phyloP scores from a whole-genome alignment of 192 early-diverging fungal species.

The Coemansia erecta region DNA sequence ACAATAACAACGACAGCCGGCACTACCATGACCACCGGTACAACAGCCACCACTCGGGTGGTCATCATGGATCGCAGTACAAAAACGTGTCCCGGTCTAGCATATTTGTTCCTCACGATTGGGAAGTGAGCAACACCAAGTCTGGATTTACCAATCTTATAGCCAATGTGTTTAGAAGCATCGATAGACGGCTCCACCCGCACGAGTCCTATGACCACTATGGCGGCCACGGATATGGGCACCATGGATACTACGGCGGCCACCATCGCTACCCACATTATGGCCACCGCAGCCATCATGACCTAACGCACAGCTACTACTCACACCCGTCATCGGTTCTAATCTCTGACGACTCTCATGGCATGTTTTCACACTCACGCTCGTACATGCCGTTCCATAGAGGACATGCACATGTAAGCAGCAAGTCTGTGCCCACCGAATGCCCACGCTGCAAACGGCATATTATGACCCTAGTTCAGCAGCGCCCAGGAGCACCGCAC shows the following conservation, averaged over 20 bases:
- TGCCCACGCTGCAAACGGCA: slow-evolving; percentile 37
- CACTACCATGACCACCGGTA: background rate
- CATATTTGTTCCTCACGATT: slow-evolving; percentile 37
- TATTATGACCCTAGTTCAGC: slow-evolving; percentile 38
- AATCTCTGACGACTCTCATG: slow-evolving; percentile 35
- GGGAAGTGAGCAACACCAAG: slow-evolving; percentile 25
- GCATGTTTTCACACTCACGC: slow-evolving; percentile 33
- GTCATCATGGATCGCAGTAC: background rate
- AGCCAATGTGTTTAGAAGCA: slow-evolving; percentile 17
- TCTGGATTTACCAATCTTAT: slow-evolving; percentile 26
- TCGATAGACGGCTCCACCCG: slow-evolving; percentile 14
- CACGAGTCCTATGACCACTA: slow-evolving; percentile 9
- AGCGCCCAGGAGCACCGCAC: slow-evolving; percentile 23
- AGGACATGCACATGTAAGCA: slow-evolving; percentile 28
- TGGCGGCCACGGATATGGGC: slow-evolving; percentile 1
- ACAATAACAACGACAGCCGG: background rate
- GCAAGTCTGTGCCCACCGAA: slow-evolving; percentile 25
- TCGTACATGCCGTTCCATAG: slow-evolving; percentile 7
- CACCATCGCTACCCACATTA: slow-evolving; percentile 1
- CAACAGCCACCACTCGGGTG: background rate
- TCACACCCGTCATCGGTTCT: slow-evolving; percentile 23
- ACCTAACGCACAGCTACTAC: slow-evolving; percentile 3
- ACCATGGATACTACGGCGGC: background rate
- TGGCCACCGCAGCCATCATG: background rate
- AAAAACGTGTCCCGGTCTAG: slow-evolving; percentile 18